Evolutionary conservation across 2,329 filamentous ascomycete genomes (phyloP), one percentile per base, ranked within the genome.

Genomic region (Alternaria sp.): DNA sequence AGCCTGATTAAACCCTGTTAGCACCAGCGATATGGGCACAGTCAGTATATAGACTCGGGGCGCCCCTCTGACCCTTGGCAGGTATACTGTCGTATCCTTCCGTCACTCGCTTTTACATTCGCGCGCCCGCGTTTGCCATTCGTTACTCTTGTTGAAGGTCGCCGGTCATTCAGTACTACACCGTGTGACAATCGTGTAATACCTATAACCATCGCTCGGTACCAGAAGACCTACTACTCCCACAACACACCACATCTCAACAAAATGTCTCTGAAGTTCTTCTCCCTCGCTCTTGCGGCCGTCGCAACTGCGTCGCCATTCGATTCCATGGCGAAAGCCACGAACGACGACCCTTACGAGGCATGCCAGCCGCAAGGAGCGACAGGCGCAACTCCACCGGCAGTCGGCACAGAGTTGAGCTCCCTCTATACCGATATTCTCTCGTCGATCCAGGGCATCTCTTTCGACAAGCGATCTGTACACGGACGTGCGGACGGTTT

Each of bases 331-430:
- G 62, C 66, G 25, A 69, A 74, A 50, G 67, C 68, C 25, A 61
- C 58, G 23, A 77, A 73, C 66, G 72, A 73, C 43, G 72, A 74
- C 19, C 64, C 62, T 30, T 81, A 78, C 70, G 71, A 73, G 56
- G 69, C 74, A 43, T 81, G 80, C 71, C 73, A 70, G 52, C 80
- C 79, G 5, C 62, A 74, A 30, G 79, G 78, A 57, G 78, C 79
- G 30, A 75, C 74, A 15, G 64, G 72, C 26, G 66, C 67, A 9
- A 69, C 65, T 10, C 71, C 77, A 17, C 80, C 80, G 7, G 57
- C 69, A 4, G 60, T 81, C 12, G 77, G 79, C 49, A 65, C 71
- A 12, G 77, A 73, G 32, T 65, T 81, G 10, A 75, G 74, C n/a
- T 69, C 73, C 4, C 65, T 81, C 4, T 81, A 80, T 59, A 63